Base-by-base conservation (phyloP, 2,329 filamentous ascomycete species). In the Scedosporium minutisporum region DNA sequence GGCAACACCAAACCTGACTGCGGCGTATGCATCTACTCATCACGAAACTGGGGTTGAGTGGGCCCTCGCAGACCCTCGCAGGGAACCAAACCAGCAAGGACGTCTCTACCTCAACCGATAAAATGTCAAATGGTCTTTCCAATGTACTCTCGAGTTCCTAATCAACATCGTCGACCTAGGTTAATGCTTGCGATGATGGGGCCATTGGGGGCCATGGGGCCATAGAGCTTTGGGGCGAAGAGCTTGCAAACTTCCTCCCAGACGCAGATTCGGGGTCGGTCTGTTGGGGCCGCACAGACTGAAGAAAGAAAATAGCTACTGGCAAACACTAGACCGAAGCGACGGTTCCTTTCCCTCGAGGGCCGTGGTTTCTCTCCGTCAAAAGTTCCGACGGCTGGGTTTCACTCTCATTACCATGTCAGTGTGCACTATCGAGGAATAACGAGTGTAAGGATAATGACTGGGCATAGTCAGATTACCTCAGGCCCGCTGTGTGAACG, bases 1-100 rank as follows among this genome's bases (percentile, higher is more conserved):
- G 27, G 58, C 58, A 48, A 51, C 27, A 18, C 46, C 58, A 29
- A 29, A 29, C 23, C 21, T 51, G 42, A 48, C 29, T 14, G 16
- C 42, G 16, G 58, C 21, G 18, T 27, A 51, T 51, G 42, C 58
- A 60, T 51, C 41, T 48, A 53, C 58, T 48, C 58, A 33, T 41
- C 57, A 44, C 58, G n/a, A 46, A 60, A 44, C 38, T 60, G 21
- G n/a, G 33, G 58, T 42, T 14, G 23, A n/a, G 58, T 60, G 41
- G 16, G 48, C 23, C n/a, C 33, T 38, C 33, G 25, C 25, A 27
- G 25, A 27, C 25, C 41, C 12, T 48, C n/a, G 21, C 10, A 51
- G 12, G 41, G 33, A 60, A 18, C 25, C 58, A 27, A 59, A 42
- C 46, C 46, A 23, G 27, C 58, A 48, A 60, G 58, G 58, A 38